These are phyloP conservation scores for Scedosporium aurantiacum DNA, from an alignment of 2,329 filamentous ascomycete genomes.

Conservation along the genomic window DNA sequence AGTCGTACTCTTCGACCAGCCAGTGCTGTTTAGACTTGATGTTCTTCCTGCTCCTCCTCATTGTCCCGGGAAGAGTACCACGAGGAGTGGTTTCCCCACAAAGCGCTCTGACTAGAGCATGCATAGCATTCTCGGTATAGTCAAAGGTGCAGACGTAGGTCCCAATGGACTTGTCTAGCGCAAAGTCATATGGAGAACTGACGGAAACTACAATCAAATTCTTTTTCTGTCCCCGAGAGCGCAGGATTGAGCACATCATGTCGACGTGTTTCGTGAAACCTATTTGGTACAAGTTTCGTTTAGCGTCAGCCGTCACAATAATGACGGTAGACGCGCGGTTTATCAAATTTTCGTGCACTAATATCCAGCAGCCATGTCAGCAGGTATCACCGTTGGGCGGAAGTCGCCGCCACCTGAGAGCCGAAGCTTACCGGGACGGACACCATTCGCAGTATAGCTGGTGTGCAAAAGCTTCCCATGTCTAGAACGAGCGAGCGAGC, in stretches of 20 bases:
- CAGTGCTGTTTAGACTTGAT: slow-evolving; percentile 87
- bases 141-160: slow-evolving; percentile 95
- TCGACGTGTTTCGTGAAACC: slow-evolving; percentile 94
- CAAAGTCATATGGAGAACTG: slow-evolving; percentile 94
- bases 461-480: slow-evolving; percentile 84
- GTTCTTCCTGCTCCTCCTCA: slow-evolving; percentile 77
- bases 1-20: slow-evolving; percentile 83
- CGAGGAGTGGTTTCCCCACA: slow-evolving; percentile 61
- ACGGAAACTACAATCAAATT: slow-evolving; percentile 84
- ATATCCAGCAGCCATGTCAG: neutral
- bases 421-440: slow-evolving; percentile 51
- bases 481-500: slow-evolving; percentile 73
- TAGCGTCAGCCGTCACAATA: slow-evolving; percentile 85
- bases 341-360: slow-evolving; percentile 83
- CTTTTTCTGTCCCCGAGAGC: slow-evolving; percentile 70
- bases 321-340: slow-evolving; percentile 80
- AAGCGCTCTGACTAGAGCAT: slow-evolving; percentile 69
- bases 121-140: slow-evolving; percentile 86
- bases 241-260: slow-evolving; percentile 84
- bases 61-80: slow-evolving; percentile 57
- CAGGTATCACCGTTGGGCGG: neutral
- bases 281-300: slow-evolving; percentile 84
- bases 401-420: neutral
- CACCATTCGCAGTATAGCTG: slow-evolving; percentile 87
- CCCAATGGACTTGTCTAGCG: slow-evolving; percentile 78